phyloP scores from a whole-genome alignment of 2,329 filamentous ascomycete species.

The Fusarium avenaceum region DNA sequence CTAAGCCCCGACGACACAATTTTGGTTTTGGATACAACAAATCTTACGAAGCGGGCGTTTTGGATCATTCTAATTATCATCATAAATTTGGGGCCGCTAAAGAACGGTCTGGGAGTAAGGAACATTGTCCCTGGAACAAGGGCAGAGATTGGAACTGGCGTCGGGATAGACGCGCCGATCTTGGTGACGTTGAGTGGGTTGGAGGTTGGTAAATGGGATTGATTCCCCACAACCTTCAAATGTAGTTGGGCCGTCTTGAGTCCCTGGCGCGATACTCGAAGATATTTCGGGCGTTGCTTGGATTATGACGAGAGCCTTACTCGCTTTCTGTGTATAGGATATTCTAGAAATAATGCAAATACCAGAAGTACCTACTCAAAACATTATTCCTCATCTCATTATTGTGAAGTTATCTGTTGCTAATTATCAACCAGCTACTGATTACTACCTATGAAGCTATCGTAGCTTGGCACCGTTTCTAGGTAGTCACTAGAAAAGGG shows the following conservation, averaged over 20 bases:
- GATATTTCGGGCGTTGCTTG: constrained; percentile 44
- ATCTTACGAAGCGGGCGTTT: constrained; percentile 63
- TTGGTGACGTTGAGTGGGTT: constrained; percentile 92
- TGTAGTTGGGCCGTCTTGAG: constrained; percentile 65
- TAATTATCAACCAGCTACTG: neutral
- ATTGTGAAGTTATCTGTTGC: neutral
- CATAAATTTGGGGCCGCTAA: constrained; percentile 52
- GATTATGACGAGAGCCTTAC: constrained; percentile 60
- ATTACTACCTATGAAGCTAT: no score
- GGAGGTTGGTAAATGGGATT: constrained; percentile 82
- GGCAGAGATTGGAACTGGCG: constrained; percentile 73
- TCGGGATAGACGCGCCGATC: constrained; percentile 73
- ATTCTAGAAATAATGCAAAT: constrained; percentile 63
- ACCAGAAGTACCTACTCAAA: constrained; percentile 76
- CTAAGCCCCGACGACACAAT: constrained; percentile 62
- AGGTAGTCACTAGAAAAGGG: neutral
- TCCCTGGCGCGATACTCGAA: constrained; percentile 43
- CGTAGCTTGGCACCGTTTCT: neutral
- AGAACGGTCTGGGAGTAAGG: constrained; percentile 61
- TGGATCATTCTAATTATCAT: constrained; percentile 60
- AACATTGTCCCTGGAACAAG: constrained; percentile 67
- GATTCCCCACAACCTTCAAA: constrained; percentile 65
- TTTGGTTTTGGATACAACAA: constrained; percentile 63
- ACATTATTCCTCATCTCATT: neutral
- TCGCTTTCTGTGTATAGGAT: constrained; percentile 76